Percentiles rank a stretch among this genome's conserved stretches.
These are phyloP conservation scores for Neurospora sp. DNA, from an alignment of 495 filamentous ascomycete species.

Conservation along the genomic window DNA sequence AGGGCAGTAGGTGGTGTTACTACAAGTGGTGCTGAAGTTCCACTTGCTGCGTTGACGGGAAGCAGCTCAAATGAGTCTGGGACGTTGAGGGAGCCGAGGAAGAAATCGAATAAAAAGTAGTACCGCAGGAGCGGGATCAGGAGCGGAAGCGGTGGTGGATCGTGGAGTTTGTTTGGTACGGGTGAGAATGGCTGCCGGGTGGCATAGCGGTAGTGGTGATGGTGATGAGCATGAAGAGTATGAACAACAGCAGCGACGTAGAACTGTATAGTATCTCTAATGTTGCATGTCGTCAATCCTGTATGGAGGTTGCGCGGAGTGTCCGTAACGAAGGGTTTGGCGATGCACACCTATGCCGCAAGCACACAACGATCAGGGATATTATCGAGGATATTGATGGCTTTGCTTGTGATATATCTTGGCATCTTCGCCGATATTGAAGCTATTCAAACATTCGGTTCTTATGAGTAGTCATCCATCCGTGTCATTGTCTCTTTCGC, in stretches of 20 bases:
- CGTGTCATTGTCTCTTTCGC: no score
- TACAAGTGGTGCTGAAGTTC: conserved; percentile 3
- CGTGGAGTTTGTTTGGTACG: background rate
- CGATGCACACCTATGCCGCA: no score
- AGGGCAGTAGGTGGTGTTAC: conserved; percentile 14
- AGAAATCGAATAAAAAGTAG: background rate
- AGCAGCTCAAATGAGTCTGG: conserved; percentile 6
- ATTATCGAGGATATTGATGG: no score
- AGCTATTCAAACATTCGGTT: no score
- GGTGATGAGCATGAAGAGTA: background rate
- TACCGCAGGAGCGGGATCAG: background rate
- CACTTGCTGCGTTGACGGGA: background rate
- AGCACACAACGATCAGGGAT: no score
- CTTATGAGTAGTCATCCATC: no score
- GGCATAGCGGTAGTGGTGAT: background rate
- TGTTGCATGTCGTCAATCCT: background rate
- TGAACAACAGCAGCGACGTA: background rate
- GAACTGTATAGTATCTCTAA: background rate
- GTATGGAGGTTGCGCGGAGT: no score
- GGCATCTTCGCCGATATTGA: no score
- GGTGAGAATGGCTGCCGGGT: background rate
- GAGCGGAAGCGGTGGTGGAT: background rate
- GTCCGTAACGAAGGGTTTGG: no score
- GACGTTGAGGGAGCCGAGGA: background rate
- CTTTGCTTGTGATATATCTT: no score